Base-by-base conservation (phyloP, 352 stramenopile genomes). In the Phytophthora tubulina region DNA sequence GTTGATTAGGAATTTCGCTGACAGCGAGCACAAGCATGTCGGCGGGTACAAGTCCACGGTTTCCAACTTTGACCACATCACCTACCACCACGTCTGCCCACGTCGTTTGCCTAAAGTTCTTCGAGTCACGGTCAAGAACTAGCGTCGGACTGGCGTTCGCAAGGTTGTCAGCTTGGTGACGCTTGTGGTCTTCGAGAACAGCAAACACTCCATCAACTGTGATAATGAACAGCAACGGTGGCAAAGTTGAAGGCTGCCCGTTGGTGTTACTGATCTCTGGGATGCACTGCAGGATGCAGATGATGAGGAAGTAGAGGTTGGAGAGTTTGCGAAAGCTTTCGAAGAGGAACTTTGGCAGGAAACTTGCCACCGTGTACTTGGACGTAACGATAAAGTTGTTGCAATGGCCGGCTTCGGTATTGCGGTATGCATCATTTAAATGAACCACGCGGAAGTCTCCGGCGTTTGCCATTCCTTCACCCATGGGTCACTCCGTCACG, bases 271-370 rank as follows among this genome's bases (percentile, higher is more conserved):
- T 97, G 78, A 98, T 97, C 35, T 84, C 61, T 27, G 89, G 89
- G 67, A 98, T 94, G 42, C 83, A 92, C 52, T 97, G 90, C 54
- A 96, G 73, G 32, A 91, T 92, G 32, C 89, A 96, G 65, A 98
- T 93, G 54, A 96, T 44, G 17, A 98, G 80, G 70, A 98, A 98
- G 79, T 98, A 98, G 46, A 97, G 72, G 42, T 98, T 98, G 33
- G 94, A 94, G 41, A 98, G 82, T 72, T 97, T 97, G 30, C 87
- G 87, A 67, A 96, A 96, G 36, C 82, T 92, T 75, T 98, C 93
- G 49, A 96, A 95, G 36, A 98, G 81, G 44, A 98, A 98, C 62
- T 94, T 96, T 41, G 92, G 92, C 52, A 98, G 36, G 67, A 98
- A 98, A 63, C 80, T 95, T 11, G 91, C 68, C 14, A 83, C 51